Percentiles rank a stretch among this genome's conserved stretches.
These are phyloP conservation scores for Cladophialophora psammophila DNA, from an alignment of 2,329 filamentous ascomycete species.

Conservation along the genomic window DNA sequence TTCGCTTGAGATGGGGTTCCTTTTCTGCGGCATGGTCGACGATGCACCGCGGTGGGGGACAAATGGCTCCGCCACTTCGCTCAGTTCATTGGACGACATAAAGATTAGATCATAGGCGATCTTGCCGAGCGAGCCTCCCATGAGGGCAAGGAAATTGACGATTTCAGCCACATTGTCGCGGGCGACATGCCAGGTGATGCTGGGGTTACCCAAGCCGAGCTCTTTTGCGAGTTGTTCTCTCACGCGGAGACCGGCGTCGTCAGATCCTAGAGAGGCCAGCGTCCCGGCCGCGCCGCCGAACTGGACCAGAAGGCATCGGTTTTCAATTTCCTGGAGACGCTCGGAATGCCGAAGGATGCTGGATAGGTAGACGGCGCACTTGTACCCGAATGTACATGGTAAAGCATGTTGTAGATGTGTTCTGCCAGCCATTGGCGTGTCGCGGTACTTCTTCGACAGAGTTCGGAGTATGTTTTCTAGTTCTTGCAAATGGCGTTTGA, in stretches of 20 bases:
- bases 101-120: conserved; percentile 64
- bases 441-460: conserved; percentile 56
- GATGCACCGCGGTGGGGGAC: conserved; percentile 62
- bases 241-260: conserved; percentile 58
- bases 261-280: conserved; percentile 59
- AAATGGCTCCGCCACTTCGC: conserved; percentile 63
- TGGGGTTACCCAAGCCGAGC: conserved; percentile 57
- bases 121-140: conserved; percentile 63
- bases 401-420: conserved; percentile 66
- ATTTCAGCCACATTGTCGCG: conserved; percentile 63
- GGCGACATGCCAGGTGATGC: conserved; percentile 66
- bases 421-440: conserved; percentile 64
- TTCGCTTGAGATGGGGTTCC: conserved; percentile 66
- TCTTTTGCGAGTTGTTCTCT: conserved; percentile 59
- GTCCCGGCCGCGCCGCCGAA: conserved; percentile 66
- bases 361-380: conserved; percentile 63
- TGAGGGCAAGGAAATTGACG: conserved; percentile 60
- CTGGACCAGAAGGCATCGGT: conserved; percentile 60
- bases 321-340: conserved; percentile 56
- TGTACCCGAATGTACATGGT: conserved; percentile 65
- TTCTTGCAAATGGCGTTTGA: conserved; percentile 54
- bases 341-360: conserved; percentile 58
- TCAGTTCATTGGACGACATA: conserved; percentile 65
- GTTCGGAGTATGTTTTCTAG: conserved; percentile 54
- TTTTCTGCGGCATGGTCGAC: conserved; percentile 66